A percentile compares a stretch with the other conserved stretches of the same genome.
These are phyloP conservation scores for Falciphora oryzae DNA, from an alignment of 2,329 filamentous ascomycete species.

Conservation along the genomic window DNA sequence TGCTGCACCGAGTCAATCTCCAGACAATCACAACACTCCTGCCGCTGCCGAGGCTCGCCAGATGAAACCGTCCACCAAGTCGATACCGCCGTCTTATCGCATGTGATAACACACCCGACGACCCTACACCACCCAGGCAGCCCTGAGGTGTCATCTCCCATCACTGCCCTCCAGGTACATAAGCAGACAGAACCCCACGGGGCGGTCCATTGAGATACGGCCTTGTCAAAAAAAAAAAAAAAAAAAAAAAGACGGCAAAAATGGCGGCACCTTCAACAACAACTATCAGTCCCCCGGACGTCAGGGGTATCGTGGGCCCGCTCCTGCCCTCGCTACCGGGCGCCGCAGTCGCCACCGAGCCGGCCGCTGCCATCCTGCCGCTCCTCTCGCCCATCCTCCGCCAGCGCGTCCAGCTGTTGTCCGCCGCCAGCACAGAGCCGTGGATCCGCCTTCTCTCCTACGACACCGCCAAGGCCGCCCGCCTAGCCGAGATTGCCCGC, in stretches of 20 bases:
- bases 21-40: background rate
- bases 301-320: conserved; percentile 44
- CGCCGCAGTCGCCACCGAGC: conserved; percentile 51
- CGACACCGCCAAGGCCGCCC: conserved; percentile 49
- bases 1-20: background rate
- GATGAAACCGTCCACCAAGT: background rate
- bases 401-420: conserved; percentile 61
- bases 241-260: background rate
- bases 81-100: background rate
- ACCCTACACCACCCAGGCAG: background rate
- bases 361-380: conserved; percentile 50
- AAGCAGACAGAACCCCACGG: background rate
- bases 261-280: background rate
- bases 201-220: background rate
- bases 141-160: background rate
- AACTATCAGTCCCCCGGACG: conserved; percentile 38
- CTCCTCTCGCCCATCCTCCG: conserved; percentile 60
- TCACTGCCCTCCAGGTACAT: background rate
- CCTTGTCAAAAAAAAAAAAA: background rate
- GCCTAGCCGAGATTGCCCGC: conserved; percentile 55
- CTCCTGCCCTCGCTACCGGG: conserved; percentile 55
- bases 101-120: background rate
- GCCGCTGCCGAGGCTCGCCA: no score
- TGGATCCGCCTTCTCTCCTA: conserved; percentile 73
- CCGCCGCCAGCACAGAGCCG: conserved; percentile 48